Percentiles rank a stretch among this genome's conserved stretches.
Evolutionary conservation across 805 yeast genomes (phyloP).

Genomic region (Metschnikowia hibisci): DNA sequence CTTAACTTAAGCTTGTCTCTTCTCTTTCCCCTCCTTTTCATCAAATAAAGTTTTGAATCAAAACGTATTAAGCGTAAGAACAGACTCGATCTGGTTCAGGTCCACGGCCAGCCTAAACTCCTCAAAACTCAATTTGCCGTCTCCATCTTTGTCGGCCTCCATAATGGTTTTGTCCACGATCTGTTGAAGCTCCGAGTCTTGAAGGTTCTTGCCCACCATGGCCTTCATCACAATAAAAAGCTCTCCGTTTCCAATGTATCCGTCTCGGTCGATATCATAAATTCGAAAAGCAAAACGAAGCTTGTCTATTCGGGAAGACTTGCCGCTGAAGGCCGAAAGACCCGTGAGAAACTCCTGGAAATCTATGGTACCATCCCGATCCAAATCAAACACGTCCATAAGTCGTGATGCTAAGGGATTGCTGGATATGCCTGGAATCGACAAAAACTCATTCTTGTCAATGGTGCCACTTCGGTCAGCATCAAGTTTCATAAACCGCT

Average conservation of each 20-base stretch:
- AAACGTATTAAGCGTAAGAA: conserved; percentile 52
- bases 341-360: conserved; percentile 92
- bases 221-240: conserved; percentile 84
- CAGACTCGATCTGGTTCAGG: conserved; percentile 54
- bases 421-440: conserved; percentile 86
- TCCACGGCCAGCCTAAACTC: conserved; percentile 76
- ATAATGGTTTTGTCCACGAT: conserved; percentile 94
- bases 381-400: conserved; percentile 91
- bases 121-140: conserved; percentile 78
- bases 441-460: conserved; percentile 83
- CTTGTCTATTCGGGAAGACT: conserved; percentile 77
- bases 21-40: no score
- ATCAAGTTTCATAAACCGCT: conserved; percentile 92
- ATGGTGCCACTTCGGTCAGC: conserved; percentile 89
- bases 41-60: no score
- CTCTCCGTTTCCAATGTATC: conserved; percentile 93
- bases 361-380: conserved; percentile 89
- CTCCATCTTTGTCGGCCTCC: conserved; percentile 93
- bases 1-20: no score
- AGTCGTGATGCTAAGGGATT: conserved; percentile 88
- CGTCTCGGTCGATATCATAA: conserved; percentile 94
- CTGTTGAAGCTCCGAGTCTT: conserved; percentile 87
- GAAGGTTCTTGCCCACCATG: conserved; percentile 94
- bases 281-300: conserved; percentile 86
- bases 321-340: conserved; percentile 80